Percentiles rank a stretch among this genome's conserved stretches.
Evolutionary conservation across 2,329 filamentous ascomycete genomes (phyloP).

Genomic region (Teratosphaeriaceae sp.): DNA sequence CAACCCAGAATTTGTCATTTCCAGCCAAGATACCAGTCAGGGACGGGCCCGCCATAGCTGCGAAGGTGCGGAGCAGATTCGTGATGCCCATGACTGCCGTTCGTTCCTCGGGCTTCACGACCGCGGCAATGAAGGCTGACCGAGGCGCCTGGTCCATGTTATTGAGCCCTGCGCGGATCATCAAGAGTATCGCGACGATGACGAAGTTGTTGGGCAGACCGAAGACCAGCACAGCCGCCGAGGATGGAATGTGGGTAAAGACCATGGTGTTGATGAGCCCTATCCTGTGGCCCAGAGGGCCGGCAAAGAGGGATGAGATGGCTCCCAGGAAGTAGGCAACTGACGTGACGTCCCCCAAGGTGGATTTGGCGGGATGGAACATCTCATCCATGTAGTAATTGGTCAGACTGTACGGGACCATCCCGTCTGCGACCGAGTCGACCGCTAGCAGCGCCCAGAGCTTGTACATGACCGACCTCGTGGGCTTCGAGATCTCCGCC

Average conservation of each 20-base stretch:
- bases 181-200: conserved; percentile 49
- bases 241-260: conserved; percentile 48
- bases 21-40: conserved; percentile 52
- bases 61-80: conserved; percentile 53
- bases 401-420: conserved; percentile 49
- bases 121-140: conserved; percentile 59
- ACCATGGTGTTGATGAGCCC: conserved; percentile 63
- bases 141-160: conserved; percentile 65
- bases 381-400: conserved; percentile 53
- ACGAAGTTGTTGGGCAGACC: conserved; percentile 47
- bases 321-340: conserved; percentile 38
- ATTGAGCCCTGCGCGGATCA: conserved; percentile 56
- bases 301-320: conserved; percentile 45
- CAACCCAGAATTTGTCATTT: conserved; percentile 52
- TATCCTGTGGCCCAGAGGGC: conserved; percentile 59
- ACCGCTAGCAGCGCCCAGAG: conserved; percentile 62
- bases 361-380: conserved; percentile 46
- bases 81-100: conserved; percentile 68
- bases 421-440: conserved; percentile 60
- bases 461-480: conserved; percentile 48
- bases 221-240: conserved; percentile 54
- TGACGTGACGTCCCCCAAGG: conserved; percentile 49
- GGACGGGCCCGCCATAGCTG: conserved; percentile 48
- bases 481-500: conserved; percentile 54
- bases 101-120: conserved; percentile 57